A percentile compares a stretch with the other conserved stretches of the same genome.
Conservation (phyloP, 1,284 basidiomycete genomes). For the Phylloporus sp. region DNA sequence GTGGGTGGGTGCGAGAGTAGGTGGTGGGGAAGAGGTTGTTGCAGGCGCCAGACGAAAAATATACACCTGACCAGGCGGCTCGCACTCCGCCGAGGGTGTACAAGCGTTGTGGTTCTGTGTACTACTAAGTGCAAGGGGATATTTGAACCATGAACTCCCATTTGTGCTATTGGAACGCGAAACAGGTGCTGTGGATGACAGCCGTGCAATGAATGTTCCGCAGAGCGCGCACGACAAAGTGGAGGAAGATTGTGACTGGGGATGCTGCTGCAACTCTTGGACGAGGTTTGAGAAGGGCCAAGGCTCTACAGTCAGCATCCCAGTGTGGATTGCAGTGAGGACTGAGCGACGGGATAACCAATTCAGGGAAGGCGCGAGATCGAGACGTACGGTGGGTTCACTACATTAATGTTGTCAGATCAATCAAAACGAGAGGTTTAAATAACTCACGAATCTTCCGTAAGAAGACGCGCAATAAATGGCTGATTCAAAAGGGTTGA, state of each 20-base stretch:
- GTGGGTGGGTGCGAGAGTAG: conserved; percentile 33
- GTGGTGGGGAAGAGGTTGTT: conserved; percentile 38
- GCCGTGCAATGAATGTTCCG: conserved; percentile 61
- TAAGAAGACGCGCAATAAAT: conserved; percentile 82
- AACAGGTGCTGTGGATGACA: conserved; percentile 27
- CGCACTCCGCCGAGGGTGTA: conserved; percentile 39
- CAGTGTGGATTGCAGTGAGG: conserved; percentile 84
- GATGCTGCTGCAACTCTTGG: conserved; percentile 51
- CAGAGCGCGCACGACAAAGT: conserved; percentile 77
- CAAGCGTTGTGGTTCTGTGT: conserved; percentile 33
- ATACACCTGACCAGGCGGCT: conserved; percentile 57
- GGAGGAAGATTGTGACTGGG: conserved; percentile 39
- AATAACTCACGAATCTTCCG: conserved; percentile 88
- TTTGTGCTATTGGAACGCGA: conserved; percentile 32
- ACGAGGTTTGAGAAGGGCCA: conserved; percentile 64
- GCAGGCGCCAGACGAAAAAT: conserved; percentile 63
- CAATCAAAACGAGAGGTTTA: conserved; percentile 5
- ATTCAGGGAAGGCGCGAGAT: conserved; percentile 92
- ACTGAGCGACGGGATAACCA: conserved; percentile 93
- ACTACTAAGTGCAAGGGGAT: conserved; percentile 47
- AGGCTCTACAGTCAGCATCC: conserved; percentile 91
- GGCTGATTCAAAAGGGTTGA: conserved; percentile 79
- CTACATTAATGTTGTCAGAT: conserved; percentile 43
- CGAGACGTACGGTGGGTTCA: conserved; percentile 91
- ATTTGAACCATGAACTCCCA: conserved; percentile 66